phyloP scores from a whole-genome alignment of 208 protist species.

The Leishmania martiniquensis region DNA sequence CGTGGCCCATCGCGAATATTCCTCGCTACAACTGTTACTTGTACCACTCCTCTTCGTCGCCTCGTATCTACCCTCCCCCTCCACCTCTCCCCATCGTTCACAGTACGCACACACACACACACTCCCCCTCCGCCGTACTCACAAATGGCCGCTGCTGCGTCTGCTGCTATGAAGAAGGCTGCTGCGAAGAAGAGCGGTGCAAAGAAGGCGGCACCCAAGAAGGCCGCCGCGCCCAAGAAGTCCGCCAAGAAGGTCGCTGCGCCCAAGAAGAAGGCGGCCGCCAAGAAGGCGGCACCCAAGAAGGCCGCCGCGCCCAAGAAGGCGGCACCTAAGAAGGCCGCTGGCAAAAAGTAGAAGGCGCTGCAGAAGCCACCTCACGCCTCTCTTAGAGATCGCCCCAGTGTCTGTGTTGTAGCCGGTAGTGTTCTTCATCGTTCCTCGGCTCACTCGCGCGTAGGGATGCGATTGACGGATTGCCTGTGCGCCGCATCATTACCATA shows the following conservation, averaged over 20 bases:
- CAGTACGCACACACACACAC: not conserved
- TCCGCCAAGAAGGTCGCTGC: constrained; percentile 32
- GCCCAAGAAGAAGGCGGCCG: constrained; percentile 28
- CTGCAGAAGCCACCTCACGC: not conserved
- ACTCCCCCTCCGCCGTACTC: not conserved
- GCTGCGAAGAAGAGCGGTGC: constrained; percentile 29
- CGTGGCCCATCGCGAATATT: not conserved
- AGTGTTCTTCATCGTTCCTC: constrained; percentile 1
- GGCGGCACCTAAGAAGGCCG: not conserved
- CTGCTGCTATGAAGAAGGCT: constrained; percentile 28
- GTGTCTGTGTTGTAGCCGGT: not conserved
- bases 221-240: constrained; percentile 31
- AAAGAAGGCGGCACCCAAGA: constrained; percentile 30
- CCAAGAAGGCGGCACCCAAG: constrained; percentile 17
- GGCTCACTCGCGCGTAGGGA: not conserved
- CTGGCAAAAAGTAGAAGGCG: constrained; percentile 15
- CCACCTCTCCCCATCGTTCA: not conserved
- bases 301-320: constrained; percentile 26
- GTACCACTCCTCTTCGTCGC: not conserved
- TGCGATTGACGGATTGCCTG: not conserved
- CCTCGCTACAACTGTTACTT: not conserved
- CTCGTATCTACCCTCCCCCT: not conserved
- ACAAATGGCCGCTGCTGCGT: constrained; percentile 17
- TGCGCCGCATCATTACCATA: not conserved
- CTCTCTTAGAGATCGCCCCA: not conserved